Evolutionary conservation across 441 rosid genomes (phyloP), one percentile per base, ranked within the genome.

Genomic region (Croton laevigatus): DNA sequence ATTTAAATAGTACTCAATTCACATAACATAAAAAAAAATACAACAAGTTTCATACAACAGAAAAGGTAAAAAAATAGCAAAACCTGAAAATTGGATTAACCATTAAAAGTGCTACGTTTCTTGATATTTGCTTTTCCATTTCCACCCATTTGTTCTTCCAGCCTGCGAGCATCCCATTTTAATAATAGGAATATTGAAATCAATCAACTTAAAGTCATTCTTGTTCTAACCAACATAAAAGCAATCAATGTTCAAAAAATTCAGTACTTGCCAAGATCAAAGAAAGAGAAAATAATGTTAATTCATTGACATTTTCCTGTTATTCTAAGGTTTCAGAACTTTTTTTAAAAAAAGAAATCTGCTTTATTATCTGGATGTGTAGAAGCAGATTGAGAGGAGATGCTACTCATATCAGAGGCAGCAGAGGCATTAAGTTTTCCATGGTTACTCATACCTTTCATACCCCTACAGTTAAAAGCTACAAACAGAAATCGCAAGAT

Each of bases 321-420:
- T 10, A 42, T 19, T 63, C 27, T 13, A 46, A 45, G 40, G 36
- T 44, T 61, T 9, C 27, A n/a, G 19, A 19, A 10, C 6, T n/a
- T n/a, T n/a, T n/a, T n/a, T 3, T n/a, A 5, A 19, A 13, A 10
- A 13, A 27, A 9, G 16, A 53, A 53, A 54, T 62, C 0, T 13
- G 73, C 74, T 60, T 72, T 49, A 8, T 54, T 60, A 93, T 97
- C 95, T 85, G 89, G 69, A 85, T 65, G 81, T 71, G 77, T 19
- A 46, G 77, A 52, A 61, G 75, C 16, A 49, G 79, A 79, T 71
- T 77, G 83, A 17, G 92, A 88, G 81, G 89, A 79, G 38, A 80
- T 49, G 75, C 91, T 86, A 75, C 94, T 84, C 32, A 81, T 81
- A 75, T 94, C 97, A 65, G 91, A 89, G 71, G 89, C 83, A 59